Percentiles rank a stretch among this genome's conserved stretches.
Conservation (phyloP, 306 rosid species). For the Castanea mollissima region DNA sequence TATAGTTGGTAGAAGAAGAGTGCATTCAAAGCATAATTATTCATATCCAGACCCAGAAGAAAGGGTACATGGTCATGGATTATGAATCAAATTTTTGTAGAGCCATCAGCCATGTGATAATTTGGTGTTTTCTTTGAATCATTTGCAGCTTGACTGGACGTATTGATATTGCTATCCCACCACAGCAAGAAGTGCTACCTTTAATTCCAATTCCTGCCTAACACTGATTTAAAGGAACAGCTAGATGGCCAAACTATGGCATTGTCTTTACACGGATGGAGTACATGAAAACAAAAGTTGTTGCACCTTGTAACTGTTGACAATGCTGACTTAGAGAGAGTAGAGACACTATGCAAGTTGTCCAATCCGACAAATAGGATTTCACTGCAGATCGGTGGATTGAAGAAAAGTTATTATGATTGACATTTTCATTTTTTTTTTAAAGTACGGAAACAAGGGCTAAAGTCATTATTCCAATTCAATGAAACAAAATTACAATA, state of each 20-base stretch:
- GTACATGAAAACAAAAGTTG: neutral
- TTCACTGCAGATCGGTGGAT: too few relatives aligned
- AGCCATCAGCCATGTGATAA: slow-evolving; percentile 23
- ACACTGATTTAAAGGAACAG: too few relatives aligned
- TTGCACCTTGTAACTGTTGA: neutral
- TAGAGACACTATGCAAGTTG: too few relatives aligned
- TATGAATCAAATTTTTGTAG: neutral
- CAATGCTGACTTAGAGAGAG: too few relatives aligned
- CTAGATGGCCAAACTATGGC: too few relatives aligned
- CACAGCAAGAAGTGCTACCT: slow-evolving; percentile 18
- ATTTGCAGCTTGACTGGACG: slow-evolving; percentile 5
- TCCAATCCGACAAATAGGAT: too few relatives aligned
- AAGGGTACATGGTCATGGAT: neutral
- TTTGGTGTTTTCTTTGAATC: neutral
- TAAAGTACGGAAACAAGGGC: neutral
- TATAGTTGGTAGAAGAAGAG: neutral
- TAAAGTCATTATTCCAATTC: neutral
- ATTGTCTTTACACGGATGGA: too few relatives aligned
- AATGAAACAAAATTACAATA: neutral
- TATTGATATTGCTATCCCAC: neutral
- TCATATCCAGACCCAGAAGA: neutral
- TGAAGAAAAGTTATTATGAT: too few relatives aligned
- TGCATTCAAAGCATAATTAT: neutral
- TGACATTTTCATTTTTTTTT: too few relatives aligned
- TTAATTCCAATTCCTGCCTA: neutral